Conservation (phyloP, 148 eudicot genomes). For the Suaeda aralocaspica region DNA sequence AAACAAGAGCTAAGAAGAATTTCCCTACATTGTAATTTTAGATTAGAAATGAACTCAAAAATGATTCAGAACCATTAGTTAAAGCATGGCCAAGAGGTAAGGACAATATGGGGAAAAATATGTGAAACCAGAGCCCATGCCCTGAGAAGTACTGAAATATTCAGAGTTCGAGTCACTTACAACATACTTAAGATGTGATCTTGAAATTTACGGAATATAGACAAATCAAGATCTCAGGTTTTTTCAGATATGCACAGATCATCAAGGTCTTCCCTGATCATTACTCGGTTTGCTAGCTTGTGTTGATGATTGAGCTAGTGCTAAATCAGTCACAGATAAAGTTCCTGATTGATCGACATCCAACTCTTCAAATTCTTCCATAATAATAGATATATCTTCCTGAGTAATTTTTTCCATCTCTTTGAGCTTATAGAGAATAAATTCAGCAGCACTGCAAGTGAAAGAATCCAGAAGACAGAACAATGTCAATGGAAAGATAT, state of each 20-base stretch:
- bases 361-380: conserved; percentile 74
- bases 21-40: no score
- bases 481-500: background rate
- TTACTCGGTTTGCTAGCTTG: background rate
- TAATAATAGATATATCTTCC: conserved; percentile 54
- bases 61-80: background rate
- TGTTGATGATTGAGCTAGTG: conserved; percentile 53
- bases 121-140: background rate
- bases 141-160: background rate
- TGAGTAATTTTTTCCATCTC: conserved; percentile 88
- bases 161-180: conserved; percentile 8
- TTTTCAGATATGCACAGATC: background rate
- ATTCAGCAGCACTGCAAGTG: conserved; percentile 71
- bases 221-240: background rate
- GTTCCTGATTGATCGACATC: conserved; percentile 91
- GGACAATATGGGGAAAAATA: background rate
- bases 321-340: conserved; percentile 55
- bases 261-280: background rate
- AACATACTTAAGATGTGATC: background rate
- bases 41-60: background rate
- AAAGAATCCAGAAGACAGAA: background rate
- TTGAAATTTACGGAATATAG: background rate
- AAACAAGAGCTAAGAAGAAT: no score
- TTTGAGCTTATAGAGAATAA: conserved; percentile 67
- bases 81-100: conserved; percentile 2